A percentile compares a stretch with the other conserved stretches of the same genome.
Evolutionary conservation across 805 yeast genomes (phyloP).

Genomic region (Wickerhamiella azymoides): DNA sequence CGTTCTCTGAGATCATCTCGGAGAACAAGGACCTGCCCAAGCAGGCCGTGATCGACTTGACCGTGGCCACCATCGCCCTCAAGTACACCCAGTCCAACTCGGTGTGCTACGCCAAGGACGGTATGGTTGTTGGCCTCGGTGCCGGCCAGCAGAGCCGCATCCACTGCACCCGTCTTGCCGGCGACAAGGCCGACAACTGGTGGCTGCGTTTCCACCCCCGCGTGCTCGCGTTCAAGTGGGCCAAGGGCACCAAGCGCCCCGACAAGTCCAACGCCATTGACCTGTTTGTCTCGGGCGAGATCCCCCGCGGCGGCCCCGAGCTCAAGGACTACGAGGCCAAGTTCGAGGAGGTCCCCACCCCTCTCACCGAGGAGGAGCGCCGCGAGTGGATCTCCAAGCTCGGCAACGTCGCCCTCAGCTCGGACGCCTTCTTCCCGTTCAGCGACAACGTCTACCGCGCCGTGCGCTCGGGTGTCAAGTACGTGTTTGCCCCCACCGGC

Average conservation of each 20-base stretch:
- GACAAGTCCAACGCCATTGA: slow-evolving; percentile 98
- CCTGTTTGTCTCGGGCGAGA: slow-evolving; percentile 78
- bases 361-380: slow-evolving; percentile 72
- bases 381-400: slow-evolving; percentile 72
- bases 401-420: slow-evolving; percentile 76
- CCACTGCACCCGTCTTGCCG: slow-evolving; percentile 98
- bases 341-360: slow-evolving; percentile 71
- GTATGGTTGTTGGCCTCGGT: slow-evolving; percentile 98
- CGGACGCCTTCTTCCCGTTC: slow-evolving; percentile 99
- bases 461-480: slow-evolving; percentile 90
- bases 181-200: slow-evolving; percentile 99
- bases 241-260: slow-evolving; percentile 95
- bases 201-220: slow-evolving; percentile 98
- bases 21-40: slow-evolving; percentile 75
- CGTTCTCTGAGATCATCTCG: slow-evolving; percentile 86
- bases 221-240: slow-evolving; percentile 90
- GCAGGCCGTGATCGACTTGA: slow-evolving; percentile 84
- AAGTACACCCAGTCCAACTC: slow-evolving; percentile 98
- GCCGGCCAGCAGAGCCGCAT: slow-evolving; percentile 99
- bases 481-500: slow-evolving; percentile 93
- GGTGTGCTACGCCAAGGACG: slow-evolving; percentile 95
- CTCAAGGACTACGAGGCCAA: slow-evolving; percentile 82
- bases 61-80: slow-evolving; percentile 93
- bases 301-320: slow-evolving; percentile 87
- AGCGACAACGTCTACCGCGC: slow-evolving; percentile 98